phyloP scores from a whole-genome alignment of 345 rosid species.

The Euphorbia lathyris region DNA sequence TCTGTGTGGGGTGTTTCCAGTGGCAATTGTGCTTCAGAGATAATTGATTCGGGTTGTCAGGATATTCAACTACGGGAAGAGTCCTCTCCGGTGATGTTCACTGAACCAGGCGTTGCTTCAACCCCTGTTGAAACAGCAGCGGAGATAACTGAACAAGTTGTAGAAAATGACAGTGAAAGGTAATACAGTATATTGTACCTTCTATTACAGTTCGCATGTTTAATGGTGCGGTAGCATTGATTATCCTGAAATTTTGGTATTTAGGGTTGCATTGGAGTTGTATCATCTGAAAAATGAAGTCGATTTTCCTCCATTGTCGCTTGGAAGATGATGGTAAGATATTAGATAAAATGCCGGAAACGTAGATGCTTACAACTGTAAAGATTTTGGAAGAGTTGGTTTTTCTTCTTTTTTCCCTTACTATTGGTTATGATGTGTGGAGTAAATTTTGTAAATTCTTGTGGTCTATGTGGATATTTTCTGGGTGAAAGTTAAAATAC shows the following conservation, averaged over 20 bases:
- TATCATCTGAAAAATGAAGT: constrained; percentile 33
- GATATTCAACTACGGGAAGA: not conserved
- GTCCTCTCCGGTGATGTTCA: constrained; percentile 3
- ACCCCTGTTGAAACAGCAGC: constrained; percentile 4
- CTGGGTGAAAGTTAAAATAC: not conserved
- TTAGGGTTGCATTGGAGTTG: constrained; percentile 14
- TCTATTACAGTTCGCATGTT: not conserved
- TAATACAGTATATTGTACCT: constrained; percentile 7
- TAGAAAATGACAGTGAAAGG: constrained; percentile 21
- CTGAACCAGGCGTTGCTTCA: constrained; percentile 8
- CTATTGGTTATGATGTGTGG: not conserved
- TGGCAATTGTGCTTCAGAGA: constrained; percentile 11
- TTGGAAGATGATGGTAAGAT: not conserved
- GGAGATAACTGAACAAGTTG: not conserved
- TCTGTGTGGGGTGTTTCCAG: constrained; percentile 21
- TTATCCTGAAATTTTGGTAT: constrained; percentile 7
- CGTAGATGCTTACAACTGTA: constrained; percentile 10
- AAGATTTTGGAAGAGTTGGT: not conserved
- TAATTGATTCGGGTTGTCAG: constrained; percentile 11
- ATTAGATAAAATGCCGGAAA: not conserved
- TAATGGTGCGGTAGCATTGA: not conserved
- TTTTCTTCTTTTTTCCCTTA: not conserved
- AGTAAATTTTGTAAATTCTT: not conserved
- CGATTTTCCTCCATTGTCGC: constrained; percentile 36
- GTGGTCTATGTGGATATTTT: not conserved